phyloP scores from a whole-genome alignment of 768 basidiomycete genomes.

The Naematelia aurantialba region DNA sequence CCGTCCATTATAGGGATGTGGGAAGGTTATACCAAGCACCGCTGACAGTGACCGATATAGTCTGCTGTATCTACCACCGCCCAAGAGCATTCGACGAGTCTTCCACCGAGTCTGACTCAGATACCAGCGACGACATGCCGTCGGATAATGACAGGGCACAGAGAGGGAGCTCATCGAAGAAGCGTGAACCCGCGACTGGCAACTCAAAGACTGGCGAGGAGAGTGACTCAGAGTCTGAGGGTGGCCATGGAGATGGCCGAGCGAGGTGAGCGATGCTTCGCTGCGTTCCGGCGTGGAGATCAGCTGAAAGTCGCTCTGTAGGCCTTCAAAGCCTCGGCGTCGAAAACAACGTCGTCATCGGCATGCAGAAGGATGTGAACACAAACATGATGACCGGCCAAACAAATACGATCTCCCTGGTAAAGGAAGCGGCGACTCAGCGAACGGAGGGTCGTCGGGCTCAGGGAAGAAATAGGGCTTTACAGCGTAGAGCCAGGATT shows the following conservation, averaged over 20 bases:
- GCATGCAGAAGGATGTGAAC: conserved; percentile 16
- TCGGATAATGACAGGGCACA: background rate
- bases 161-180: conserved; percentile 10
- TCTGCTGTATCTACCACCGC: conserved; percentile 93
- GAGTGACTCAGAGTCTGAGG: conserved; percentile 24
- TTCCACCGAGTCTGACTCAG: conserved; percentile 57
- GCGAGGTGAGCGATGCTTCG: conserved; percentile 14
- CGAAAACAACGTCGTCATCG: conserved; percentile 8
- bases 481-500: background rate
- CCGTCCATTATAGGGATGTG: background rate
- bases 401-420: background rate
- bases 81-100: conserved; percentile 48
- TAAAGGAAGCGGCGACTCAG: background rate
- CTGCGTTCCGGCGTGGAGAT: background rate
- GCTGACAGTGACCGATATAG: conserved; percentile 53
- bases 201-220: conserved; percentile 7
- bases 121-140: conserved; percentile 46
- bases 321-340: conserved; percentile 6
- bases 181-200: conserved; percentile 7
- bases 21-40: background rate
- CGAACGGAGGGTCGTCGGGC: background rate
- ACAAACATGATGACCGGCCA: conserved; percentile 17
- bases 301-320: background rate
- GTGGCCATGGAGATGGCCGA: conserved; percentile 22
- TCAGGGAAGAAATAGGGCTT: background rate